phyloP scores from a whole-genome alignment of 257 asterid species.

The Solanum tarapatanum region DNA sequence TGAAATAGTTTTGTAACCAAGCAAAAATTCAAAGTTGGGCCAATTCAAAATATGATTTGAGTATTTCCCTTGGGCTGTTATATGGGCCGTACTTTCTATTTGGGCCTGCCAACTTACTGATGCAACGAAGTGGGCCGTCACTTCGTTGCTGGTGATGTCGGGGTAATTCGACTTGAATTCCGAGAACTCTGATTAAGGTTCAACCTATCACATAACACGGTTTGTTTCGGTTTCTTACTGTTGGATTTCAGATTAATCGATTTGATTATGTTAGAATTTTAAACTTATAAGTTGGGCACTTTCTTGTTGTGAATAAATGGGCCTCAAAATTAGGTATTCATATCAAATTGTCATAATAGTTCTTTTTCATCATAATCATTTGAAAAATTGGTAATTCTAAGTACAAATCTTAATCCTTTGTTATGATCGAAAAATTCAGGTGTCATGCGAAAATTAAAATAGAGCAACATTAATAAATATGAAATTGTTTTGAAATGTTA shows the following conservation, averaged over 20 bases:
- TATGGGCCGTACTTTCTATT: neutral
- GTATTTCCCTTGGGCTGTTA: neutral
- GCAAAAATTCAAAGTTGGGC: neutral
- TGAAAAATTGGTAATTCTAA: too few species aligned
- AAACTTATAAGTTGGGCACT: neutral
- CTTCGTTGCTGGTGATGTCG: neutral
- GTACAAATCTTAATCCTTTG: neutral
- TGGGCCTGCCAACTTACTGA: neutral
- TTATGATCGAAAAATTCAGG: neutral
- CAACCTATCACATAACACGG: neutral
- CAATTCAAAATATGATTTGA: neutral
- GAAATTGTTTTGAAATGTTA: neutral
- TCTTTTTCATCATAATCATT: neutral
- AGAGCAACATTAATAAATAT: neutral
- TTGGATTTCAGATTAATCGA: neutral
- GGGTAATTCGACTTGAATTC: neutral
- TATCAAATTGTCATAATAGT: neutral
- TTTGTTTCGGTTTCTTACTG: neutral
- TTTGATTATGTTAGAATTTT: neutral
- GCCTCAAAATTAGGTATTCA: neutral
- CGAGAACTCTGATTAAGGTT: neutral
- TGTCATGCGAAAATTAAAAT: neutral
- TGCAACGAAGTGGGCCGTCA: neutral
- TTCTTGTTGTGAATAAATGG: neutral
- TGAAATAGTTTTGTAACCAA: neutral